phyloP scores from a whole-genome alignment of 495 filamentous ascomycete genomes.

The Xylaria telfairii region DNA sequence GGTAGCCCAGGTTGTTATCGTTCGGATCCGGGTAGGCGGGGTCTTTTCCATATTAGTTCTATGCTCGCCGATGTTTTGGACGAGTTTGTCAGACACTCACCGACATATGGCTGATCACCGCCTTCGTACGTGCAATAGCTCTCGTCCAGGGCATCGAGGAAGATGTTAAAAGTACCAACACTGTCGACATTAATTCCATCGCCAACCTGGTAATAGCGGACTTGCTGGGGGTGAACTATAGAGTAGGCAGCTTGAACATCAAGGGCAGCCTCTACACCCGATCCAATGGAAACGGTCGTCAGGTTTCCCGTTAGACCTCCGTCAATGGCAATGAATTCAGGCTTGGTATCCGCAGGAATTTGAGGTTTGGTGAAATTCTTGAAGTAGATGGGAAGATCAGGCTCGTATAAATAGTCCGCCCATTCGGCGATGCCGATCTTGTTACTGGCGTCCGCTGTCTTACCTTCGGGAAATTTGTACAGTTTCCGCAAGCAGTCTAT shows the following conservation, averaged over 20 bases:
- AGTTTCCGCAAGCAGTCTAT: slow-evolving; percentile 60
- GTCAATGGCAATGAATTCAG: slow-evolving; percentile 32
- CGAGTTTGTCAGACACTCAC: slow-evolving; percentile 2
- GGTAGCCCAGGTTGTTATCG: slow-evolving; percentile 47
- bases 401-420: slow-evolving; percentile 54
- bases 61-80: neutral
- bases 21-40: slow-evolving; percentile 47
- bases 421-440: slow-evolving; percentile 62
- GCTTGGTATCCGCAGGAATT: slow-evolving; percentile 24
- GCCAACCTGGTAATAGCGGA: slow-evolving; percentile 60
- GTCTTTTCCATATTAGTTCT: slow-evolving; percentile 30
- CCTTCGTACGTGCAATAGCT: slow-evolving; percentile 53
- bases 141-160: slow-evolving; percentile 52
- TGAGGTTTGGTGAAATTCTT: slow-evolving; percentile 45
- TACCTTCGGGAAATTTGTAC: slow-evolving; percentile 56
- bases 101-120: slow-evolving; percentile 51
- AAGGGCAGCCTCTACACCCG: slow-evolving; percentile 56
- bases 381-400: slow-evolving; percentile 64
- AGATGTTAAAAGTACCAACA: slow-evolving; percentile 56
- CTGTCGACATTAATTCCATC: slow-evolving; percentile 50
- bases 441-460: slow-evolving; percentile 45
- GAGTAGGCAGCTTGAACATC: slow-evolving; percentile 61
- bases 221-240: slow-evolving; percentile 61
- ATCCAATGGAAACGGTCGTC: slow-evolving; percentile 18
- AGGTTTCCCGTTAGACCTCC: slow-evolving; percentile 41